A percentile compares a stretch with the other conserved stretches of the same genome.
phyloP scores from a whole-genome alignment of 179 eudicot species.

The Silene vulgaris region DNA sequence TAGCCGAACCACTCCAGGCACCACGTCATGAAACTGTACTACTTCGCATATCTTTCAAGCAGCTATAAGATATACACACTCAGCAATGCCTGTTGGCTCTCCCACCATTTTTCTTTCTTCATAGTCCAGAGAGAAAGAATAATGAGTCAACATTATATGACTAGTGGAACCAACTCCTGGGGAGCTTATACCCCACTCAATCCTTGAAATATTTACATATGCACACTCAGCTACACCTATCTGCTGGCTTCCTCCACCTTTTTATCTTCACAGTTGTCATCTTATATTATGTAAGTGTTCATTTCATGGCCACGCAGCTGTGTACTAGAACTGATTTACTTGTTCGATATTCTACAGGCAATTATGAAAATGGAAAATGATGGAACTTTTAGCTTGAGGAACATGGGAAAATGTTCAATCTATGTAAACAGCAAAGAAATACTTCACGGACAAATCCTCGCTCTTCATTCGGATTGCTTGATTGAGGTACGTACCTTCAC shows the following conservation, averaged over 20 bases:
- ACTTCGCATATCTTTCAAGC: too few species aligned
- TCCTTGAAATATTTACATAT: too few species aligned
- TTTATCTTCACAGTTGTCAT: not conserved
- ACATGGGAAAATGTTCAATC: slow-evolving; percentile 16
- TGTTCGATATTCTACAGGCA: slow-evolving; percentile 16
- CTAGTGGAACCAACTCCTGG: too few species aligned
- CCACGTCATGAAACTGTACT: too few species aligned
- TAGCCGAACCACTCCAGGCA: too few species aligned
- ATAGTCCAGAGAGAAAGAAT: too few species aligned
- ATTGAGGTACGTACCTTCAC: slow-evolving; percentile 9
- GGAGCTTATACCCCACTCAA: too few species aligned
- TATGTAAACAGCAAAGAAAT: slow-evolving; percentile 13
- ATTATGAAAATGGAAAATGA: slow-evolving; percentile 12
- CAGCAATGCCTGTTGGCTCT: slow-evolving; percentile 6
- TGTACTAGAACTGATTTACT: not conserved
- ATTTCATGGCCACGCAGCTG: not conserved
- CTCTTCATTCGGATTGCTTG: slow-evolving; percentile 13
- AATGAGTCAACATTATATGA: too few species aligned
- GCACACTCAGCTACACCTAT: too few species aligned
- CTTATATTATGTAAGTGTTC: slow-evolving; percentile 10
- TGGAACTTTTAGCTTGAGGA: slow-evolving; percentile 16
- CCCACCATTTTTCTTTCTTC: not conserved
- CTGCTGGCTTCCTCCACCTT: not conserved
- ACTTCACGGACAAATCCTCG: not conserved
- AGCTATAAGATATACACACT: slow-evolving; percentile 2